Evolutionary conservation across 768 basidiomycete genomes (phyloP).

Genomic region (Hericium rajendrae): DNA sequence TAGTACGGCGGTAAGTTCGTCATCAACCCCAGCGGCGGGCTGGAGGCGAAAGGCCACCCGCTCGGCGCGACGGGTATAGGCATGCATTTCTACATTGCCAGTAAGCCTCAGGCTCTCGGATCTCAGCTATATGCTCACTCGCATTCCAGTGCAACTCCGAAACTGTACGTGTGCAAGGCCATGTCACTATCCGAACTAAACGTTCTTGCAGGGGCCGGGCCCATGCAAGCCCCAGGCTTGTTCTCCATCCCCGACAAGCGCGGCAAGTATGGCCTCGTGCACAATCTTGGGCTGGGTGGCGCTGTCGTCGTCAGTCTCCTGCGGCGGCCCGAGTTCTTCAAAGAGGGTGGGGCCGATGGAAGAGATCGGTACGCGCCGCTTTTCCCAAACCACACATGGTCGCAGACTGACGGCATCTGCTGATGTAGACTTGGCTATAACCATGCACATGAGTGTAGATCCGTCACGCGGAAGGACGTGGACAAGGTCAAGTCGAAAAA

Average conservation of each 20-base stretch:
- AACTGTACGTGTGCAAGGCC: slow-evolving; percentile 34
- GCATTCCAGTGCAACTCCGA: slow-evolving; percentile 56
- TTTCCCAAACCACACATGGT: not conserved
- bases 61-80: slow-evolving; percentile 76
- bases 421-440: slow-evolving; percentile 64
- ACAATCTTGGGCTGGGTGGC: slow-evolving; percentile 78
- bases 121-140: not conserved
- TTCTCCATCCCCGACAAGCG: slow-evolving; percentile 53
- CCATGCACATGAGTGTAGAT: slow-evolving; percentile 59
- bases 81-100: slow-evolving; percentile 83
- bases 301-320: slow-evolving; percentile 71
- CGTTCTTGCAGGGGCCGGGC: slow-evolving; percentile 55
- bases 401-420: not conserved
- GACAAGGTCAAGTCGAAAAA: slow-evolving; percentile 69
- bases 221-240: slow-evolving; percentile 71
- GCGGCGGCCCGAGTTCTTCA: slow-evolving; percentile 69
- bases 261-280: slow-evolving; percentile 73
- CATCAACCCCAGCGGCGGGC: slow-evolving; percentile 75
- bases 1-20: slow-evolving; percentile 82
- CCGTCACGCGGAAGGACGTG: slow-evolving; percentile 53
- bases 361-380: slow-evolving; percentile 40
- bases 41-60: slow-evolving; percentile 86
- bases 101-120: slow-evolving; percentile 27
- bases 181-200: not conserved
- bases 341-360: slow-evolving; percentile 57